Percentiles rank a stretch among this genome's conserved stretches.
These are phyloP conservation scores for Brasilioporus rufonigricans DNA, from an alignment of 768 basidiomycete species.

Conservation along the genomic window DNA sequence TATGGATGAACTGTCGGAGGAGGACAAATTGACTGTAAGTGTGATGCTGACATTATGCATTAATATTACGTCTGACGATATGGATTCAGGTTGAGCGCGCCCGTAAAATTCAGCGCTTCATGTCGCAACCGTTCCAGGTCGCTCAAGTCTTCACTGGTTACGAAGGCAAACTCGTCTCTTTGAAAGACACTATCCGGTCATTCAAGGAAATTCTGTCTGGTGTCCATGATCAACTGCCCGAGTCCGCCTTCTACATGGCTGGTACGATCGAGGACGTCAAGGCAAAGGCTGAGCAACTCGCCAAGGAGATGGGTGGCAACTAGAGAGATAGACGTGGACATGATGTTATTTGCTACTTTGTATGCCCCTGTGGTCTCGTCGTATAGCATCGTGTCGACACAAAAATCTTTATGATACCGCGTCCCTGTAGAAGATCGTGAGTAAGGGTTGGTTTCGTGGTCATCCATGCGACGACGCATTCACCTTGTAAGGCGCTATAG, in stretches of 20 bases:
- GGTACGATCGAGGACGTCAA: conserved; percentile 98
- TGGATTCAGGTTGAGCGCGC: conserved; percentile 85
- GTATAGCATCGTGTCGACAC: conserved; percentile 13
- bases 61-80: not conserved
- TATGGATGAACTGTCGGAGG: conserved; percentile 99
- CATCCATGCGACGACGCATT: accelerated
- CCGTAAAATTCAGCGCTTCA: conserved; percentile 99
- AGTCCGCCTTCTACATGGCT: conserved; percentile 97
- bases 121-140: conserved; percentile 99
- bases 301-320: conserved; percentile 81
- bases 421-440: too few relatives aligned
- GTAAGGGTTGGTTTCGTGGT: too few relatives aligned
- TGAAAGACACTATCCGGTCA: conserved; percentile 95
- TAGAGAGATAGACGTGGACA: conserved; percentile 26
- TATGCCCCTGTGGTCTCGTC: not conserved
- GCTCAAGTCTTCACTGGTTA: conserved; percentile 99
- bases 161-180: conserved; percentile 93
- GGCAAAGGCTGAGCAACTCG: conserved; percentile 94
- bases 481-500: conserved; percentile 54
- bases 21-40: conserved; percentile 86
- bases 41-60: not conserved
- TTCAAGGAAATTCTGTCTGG: conserved; percentile 98
- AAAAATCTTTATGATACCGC: conserved; percentile 13
- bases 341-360: conserved; percentile 7
- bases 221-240: conserved; percentile 83